Conservation (phyloP, 2,329 filamentous ascomycete species). For the Cladophialophora carrionii region DNA sequence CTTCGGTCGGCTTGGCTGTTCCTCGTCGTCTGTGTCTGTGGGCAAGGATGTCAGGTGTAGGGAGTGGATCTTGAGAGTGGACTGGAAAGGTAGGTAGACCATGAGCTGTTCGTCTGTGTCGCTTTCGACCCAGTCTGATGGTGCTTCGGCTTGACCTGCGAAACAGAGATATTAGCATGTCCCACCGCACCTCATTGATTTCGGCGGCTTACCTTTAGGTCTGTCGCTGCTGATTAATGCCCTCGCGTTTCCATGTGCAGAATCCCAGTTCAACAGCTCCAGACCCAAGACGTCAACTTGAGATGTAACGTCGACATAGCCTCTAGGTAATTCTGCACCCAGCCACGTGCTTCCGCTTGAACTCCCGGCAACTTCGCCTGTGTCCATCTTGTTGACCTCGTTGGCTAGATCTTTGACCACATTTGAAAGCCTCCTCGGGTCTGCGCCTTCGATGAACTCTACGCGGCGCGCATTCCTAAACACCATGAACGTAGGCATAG, state of each 20-base stretch:
- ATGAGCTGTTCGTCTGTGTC: constrained; percentile 97
- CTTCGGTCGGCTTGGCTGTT: constrained; percentile 77
- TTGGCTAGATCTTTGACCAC: constrained; percentile 71
- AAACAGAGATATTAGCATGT: constrained; percentile 68
- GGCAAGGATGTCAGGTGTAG: constrained; percentile 82
- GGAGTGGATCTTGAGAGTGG: constrained; percentile 85
- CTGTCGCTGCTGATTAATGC: constrained; percentile 71
- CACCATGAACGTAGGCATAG: constrained; percentile 90
- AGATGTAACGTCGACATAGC: constrained; percentile 81
- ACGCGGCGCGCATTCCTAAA: constrained; percentile 72
- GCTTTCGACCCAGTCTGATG: constrained; percentile 88
- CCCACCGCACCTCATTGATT: constrained; percentile 65
- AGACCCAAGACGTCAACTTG: constrained; percentile 77
- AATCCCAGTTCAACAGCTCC: constrained; percentile 86
- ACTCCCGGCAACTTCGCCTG: constrained; percentile 46
- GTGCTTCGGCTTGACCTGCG: constrained; percentile 54
- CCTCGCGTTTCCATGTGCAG: constrained; percentile 71
- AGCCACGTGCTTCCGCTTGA: constrained; percentile 64
- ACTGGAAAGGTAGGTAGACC: constrained; percentile 87
- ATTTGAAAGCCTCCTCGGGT: constrained; percentile 69
- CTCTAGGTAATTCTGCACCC: constrained; percentile 73
- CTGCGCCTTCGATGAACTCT: constrained; percentile 73
- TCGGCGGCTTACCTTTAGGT: constrained; percentile 60
- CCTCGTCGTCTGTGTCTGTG: constrained; percentile 60
- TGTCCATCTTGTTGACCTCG: constrained; percentile 59